phyloP scores from a whole-genome alignment of 2,329 filamentous ascomycete species.

The Aspergillus sp. region DNA sequence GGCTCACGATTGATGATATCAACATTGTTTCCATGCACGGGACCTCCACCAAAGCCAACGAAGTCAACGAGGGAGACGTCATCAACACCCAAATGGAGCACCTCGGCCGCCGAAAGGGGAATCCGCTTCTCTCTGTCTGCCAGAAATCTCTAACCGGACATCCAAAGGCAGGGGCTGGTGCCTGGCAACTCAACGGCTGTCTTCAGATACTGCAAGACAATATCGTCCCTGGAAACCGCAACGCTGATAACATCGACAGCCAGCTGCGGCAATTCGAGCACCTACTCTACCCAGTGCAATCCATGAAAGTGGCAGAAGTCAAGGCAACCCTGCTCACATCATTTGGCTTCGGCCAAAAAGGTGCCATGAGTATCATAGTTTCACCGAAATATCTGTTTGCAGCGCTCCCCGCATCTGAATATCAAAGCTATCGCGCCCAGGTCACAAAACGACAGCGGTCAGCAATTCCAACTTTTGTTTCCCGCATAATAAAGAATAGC shows the following conservation, averaged over 20 bases:
- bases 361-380: slow-evolving; percentile 38
- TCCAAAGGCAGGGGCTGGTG: slow-evolving; percentile 95
- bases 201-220: slow-evolving; percentile 89
- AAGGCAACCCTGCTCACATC: slow-evolving; percentile 43
- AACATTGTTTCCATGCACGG: slow-evolving; percentile 95
- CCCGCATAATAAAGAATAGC: slow-evolving; percentile 12
- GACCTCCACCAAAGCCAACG: slow-evolving; percentile 94
- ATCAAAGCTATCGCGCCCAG: slow-evolving; percentile 15
- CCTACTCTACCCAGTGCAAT: slow-evolving; percentile 33
- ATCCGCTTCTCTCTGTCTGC: slow-evolving; percentile 85
- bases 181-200: slow-evolving; percentile 98
- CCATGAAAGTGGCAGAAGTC: slow-evolving; percentile 22
- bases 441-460: slow-evolving; percentile 10
- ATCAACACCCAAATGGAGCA: slow-evolving; percentile 92
- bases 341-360: slow-evolving; percentile 50
- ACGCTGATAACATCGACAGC: slow-evolving; percentile 86
- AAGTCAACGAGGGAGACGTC: slow-evolving; percentile 97
- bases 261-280: slow-evolving; percentile 29
- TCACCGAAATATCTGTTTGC: slow-evolving; percentile 38
- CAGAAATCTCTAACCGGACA: slow-evolving; percentile 98
- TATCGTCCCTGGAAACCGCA: slow-evolving; percentile 90
- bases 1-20: slow-evolving; percentile 90
- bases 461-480: slow-evolving; percentile 10
- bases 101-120: slow-evolving; percentile 89
- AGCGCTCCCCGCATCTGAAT: slow-evolving; percentile 15